Percentiles rank a stretch among this genome's conserved stretches.
These are phyloP conservation scores for Solanum hybrid DNA, from an alignment of 305 asterid species.

Conservation along the genomic window DNA sequence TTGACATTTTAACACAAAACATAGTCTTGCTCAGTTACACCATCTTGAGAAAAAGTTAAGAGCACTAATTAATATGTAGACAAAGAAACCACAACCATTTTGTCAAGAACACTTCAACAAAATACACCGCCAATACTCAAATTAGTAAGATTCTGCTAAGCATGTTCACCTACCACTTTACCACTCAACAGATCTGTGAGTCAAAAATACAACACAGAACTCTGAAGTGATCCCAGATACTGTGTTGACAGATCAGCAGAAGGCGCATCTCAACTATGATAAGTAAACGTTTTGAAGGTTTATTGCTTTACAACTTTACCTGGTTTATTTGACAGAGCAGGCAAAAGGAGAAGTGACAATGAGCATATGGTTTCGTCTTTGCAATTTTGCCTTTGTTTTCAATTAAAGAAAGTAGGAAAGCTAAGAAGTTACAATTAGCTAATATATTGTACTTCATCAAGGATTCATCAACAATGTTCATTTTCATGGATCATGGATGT, in stretches of 20 bases:
- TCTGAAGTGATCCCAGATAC: background rate
- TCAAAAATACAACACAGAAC: background rate
- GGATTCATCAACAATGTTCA: background rate
- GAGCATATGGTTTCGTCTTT: background rate
- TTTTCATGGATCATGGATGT: background rate
- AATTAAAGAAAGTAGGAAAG: background rate
- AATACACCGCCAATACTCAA: background rate
- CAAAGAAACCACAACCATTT: background rate
- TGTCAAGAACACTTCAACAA: background rate
- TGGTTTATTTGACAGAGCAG: background rate
- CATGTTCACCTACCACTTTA: background rate
- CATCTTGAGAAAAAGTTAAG: background rate
- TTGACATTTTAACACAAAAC: background rate
- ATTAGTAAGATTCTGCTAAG: background rate
- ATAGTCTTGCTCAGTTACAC: background rate
- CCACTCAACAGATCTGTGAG: background rate
- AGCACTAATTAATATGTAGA: background rate
- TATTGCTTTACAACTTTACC: background rate
- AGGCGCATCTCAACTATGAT: background rate
- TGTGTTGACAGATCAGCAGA: background rate
- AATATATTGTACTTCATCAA: background rate
- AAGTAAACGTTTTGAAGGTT: background rate
- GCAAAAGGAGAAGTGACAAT: background rate
- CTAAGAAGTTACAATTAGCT: background rate
- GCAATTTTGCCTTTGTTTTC: background rate